phyloP scores from a whole-genome alignment of 2,329 filamentous ascomycete genomes.

The Helotiales sp. region DNA sequence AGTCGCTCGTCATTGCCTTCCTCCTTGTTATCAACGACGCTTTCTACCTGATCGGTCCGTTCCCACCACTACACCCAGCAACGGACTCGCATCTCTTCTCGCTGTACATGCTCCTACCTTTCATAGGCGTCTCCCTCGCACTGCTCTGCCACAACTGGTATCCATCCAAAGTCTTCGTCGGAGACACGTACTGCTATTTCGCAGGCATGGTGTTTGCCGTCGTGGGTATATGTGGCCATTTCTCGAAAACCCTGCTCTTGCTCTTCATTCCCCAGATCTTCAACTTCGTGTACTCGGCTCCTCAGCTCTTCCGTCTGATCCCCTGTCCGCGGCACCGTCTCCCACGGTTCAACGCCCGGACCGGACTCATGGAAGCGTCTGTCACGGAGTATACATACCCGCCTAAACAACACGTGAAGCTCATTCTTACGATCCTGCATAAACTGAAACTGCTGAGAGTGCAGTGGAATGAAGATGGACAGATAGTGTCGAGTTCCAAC shows the following conservation, averaged over 20 bases:
- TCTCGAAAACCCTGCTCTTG: constrained; percentile 93
- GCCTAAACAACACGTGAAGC: constrained; percentile 67
- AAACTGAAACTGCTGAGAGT: constrained; percentile 71
- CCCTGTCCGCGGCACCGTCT: constrained; percentile 93
- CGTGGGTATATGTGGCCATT: constrained; percentile 94
- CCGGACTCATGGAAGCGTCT: constrained; percentile 85
- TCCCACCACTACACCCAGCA: constrained; percentile 77
- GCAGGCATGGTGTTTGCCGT: constrained; percentile 99
- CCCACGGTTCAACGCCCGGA: constrained; percentile 84
- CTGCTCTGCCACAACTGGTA: constrained; percentile 94
- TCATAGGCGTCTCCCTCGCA: constrained; percentile 88
- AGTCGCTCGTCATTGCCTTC: constrained; percentile 87
- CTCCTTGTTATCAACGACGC: constrained; percentile 86
- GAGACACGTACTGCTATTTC: constrained; percentile 99
- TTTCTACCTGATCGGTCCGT: constrained; percentile 82
- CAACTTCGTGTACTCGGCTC: constrained; percentile 93
- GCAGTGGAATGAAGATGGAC: constrained; percentile 67
- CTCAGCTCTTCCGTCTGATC: constrained; percentile 87
- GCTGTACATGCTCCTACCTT: constrained; percentile 90
- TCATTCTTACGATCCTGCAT: constrained; percentile 69
- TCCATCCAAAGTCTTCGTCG: constrained; percentile 92
- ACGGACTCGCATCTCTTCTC: constrained; percentile 97
- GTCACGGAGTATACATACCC: constrained; percentile 77
- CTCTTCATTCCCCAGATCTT: constrained; percentile 92
- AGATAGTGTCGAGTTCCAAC: constrained; percentile 82